Percentiles rank a stretch among this genome's conserved stretches.
These are phyloP conservation scores for Solanum clarkiae DNA, from an alignment of 257 asterid genomes.

Conservation along the genomic window DNA sequence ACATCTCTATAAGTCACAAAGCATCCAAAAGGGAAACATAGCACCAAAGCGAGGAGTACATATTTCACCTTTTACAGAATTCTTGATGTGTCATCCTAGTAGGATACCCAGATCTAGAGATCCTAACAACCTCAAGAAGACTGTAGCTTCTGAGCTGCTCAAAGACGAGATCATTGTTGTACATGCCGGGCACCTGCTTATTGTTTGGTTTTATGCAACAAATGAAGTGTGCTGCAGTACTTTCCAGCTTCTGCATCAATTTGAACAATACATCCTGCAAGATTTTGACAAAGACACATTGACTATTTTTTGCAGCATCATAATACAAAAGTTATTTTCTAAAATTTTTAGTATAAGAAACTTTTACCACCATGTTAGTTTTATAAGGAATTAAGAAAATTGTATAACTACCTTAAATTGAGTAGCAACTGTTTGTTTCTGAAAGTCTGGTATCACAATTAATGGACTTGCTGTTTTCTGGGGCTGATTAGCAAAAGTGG, in stretches of 20 bases:
- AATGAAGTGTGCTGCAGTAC: constrained; percentile 71
- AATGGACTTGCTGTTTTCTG: constrained; percentile 14
- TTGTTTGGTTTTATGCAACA: constrained; percentile 78
- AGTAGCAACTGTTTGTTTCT: constrained; percentile 59
- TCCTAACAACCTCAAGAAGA: constrained; percentile 37
- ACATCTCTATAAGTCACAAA: not conserved
- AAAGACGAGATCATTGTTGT: constrained; percentile 32
- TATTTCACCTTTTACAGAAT: constrained; percentile 43
- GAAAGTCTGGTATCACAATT: constrained; percentile 25
- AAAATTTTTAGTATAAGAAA: not conserved
- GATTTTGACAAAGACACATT: not conserved
- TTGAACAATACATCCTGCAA: constrained; percentile 65
- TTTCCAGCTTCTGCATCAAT: constrained; percentile 73
- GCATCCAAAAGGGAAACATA: constrained; percentile 2
- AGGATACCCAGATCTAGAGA: constrained; percentile 52
- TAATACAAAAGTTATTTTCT: not conserved
- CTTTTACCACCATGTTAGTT: not conserved
- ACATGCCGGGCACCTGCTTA: constrained; percentile 63
- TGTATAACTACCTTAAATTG: constrained; percentile 55
- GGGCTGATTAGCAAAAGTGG: constrained; percentile 23
- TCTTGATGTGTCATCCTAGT: constrained; percentile 54
- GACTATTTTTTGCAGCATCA: not conserved
- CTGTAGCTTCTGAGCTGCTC: constrained; percentile 51
- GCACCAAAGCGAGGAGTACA: not conserved
- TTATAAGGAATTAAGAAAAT: not conserved